Evolutionary conservation across 2,329 filamentous ascomycete genomes (phyloP), one percentile per base, ranked within the genome.

Genomic region (Sporothrix humicola): DNA sequence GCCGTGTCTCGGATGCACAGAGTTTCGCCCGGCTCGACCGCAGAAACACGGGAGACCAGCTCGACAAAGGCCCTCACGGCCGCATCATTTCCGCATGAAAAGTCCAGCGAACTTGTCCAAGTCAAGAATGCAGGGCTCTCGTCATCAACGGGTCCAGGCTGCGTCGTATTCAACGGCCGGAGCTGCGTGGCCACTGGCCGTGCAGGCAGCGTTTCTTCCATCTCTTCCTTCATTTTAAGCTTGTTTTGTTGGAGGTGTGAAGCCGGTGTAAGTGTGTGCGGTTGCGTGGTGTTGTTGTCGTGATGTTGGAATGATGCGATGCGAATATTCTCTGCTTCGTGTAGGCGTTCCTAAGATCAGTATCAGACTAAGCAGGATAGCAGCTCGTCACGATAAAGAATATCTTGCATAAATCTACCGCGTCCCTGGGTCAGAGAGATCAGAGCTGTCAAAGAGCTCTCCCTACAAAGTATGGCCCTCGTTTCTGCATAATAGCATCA

Each of bases 1-100:
- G 48, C 46, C 65, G 46, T 23, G 17, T 69, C 20, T 50, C 52
- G 23, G 17, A 69, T 52, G 46, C 46, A 69, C 8, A 69, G 15
- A 26, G 15, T 13, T 26, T 52, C 65, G 46, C 46, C 26, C 48
- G 46, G 13, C 7, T 52, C 65, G 46, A 52, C 26, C 2, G 23
- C n/a, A 1, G 44, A 26, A 12, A 69, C 15, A 3, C 17, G 46
- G 13, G 65, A 52, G 23, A 52, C 65, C 15, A 69, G 65, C 48
- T 69, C 65, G 15, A 54, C 20, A 17, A 69, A 69, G 15, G 65
- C 65, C 26, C 52, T 46, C 5, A 52, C 9, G 1, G 46, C 46
- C 1, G 15, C 26, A 12, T 50, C 23, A 5, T 50, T 23, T 15
- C 31, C 13, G 8, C 17, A 5, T 17, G 4, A 44, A 15, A 17